These are phyloP conservation scores for Melocanna baccifera DNA, from an alignment of 176 grass and related monocot genomes.

Conservation along the genomic window DNA sequence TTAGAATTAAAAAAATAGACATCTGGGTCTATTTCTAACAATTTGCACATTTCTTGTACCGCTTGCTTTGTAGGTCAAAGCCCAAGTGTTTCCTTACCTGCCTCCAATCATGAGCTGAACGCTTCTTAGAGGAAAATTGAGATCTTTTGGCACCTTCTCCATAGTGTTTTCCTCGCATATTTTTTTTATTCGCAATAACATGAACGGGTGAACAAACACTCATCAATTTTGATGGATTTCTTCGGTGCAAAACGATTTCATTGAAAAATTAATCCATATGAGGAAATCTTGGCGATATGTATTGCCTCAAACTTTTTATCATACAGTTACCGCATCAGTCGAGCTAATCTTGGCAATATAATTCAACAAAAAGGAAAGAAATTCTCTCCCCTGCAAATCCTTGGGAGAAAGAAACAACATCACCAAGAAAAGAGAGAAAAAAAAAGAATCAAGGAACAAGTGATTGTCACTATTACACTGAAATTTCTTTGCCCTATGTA, in stretches of 20 bases:
- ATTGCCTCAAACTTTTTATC: not conserved
- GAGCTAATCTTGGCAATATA: not conserved
- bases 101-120: not conserved
- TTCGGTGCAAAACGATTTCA: not conserved
- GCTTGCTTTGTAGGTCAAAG: not conserved
- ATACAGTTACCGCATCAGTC: not conserved
- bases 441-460: slow-evolving; percentile 24
- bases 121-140: not conserved
- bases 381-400: not conserved
- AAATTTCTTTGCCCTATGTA: slow-evolving; percentile 5
- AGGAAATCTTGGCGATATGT: not conserved
- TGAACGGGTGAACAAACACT: not conserved
- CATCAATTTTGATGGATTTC: not conserved
- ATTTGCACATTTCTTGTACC: not conserved
- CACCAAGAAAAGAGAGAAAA: slow-evolving; percentile 20
- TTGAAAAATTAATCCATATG: not conserved
- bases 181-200: not conserved
- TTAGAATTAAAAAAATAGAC: no score
- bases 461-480: slow-evolving; percentile 25
- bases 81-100: not conserved
- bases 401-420: slow-evolving; percentile 8
- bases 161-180: not conserved
- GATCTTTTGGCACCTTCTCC: not conserved
- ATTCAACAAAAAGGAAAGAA: not conserved
- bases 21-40: no score